phyloP scores from a whole-genome alignment of 2,329 filamentous ascomycete species.

The Alternaria infectoria region DNA sequence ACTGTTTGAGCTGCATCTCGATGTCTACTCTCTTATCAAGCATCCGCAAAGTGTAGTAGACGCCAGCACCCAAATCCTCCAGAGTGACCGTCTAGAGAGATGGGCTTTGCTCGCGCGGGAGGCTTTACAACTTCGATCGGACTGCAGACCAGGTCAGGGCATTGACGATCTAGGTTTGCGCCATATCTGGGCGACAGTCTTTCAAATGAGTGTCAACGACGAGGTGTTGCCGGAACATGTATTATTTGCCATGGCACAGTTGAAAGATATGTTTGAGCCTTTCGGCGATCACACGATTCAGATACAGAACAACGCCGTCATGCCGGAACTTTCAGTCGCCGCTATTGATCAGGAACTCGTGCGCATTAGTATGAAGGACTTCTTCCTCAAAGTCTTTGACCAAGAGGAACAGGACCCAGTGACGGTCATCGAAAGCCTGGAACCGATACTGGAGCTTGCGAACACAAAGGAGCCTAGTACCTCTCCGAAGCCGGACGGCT shows the following conservation, averaged over 20 bases:
- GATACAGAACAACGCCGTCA: constrained; percentile 83
- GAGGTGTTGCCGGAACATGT: constrained; percentile 65
- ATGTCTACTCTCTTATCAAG: constrained; percentile 68
- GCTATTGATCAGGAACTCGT: constrained; percentile 90
- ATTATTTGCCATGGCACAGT: constrained; percentile 66
- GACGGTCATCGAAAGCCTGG: constrained; percentile 85
- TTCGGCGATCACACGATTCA: constrained; percentile 60
- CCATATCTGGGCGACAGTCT: constrained; percentile 71
- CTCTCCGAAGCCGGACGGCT: constrained; percentile 5
- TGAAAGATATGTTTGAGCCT: constrained; percentile 61
- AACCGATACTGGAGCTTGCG: constrained; percentile 82
- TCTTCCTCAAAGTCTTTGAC: constrained; percentile 89
- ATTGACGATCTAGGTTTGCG: constrained; percentile 60
- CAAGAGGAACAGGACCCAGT: constrained; percentile 81
- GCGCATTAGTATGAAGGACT: constrained; percentile 93
- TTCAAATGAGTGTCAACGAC: constrained; percentile 64
- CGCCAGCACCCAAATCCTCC: constrained; percentile 56
- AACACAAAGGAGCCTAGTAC: constrained; percentile 3
- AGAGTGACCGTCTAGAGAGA: constrained; percentile 64
- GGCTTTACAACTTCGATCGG: constrained; percentile 53
- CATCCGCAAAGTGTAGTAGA: constrained; percentile 65
- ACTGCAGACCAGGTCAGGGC: constrained; percentile 23
- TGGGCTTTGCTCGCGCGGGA: constrained; percentile 66
- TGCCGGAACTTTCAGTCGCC: constrained; percentile 83
- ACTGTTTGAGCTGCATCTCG: constrained; percentile 71